Percentiles rank a stretch among this genome's conserved stretches.
phyloP scores from a whole-genome alignment of 2,329 filamentous ascomycete species.

The Trichophyton mentagrophytes region DNA sequence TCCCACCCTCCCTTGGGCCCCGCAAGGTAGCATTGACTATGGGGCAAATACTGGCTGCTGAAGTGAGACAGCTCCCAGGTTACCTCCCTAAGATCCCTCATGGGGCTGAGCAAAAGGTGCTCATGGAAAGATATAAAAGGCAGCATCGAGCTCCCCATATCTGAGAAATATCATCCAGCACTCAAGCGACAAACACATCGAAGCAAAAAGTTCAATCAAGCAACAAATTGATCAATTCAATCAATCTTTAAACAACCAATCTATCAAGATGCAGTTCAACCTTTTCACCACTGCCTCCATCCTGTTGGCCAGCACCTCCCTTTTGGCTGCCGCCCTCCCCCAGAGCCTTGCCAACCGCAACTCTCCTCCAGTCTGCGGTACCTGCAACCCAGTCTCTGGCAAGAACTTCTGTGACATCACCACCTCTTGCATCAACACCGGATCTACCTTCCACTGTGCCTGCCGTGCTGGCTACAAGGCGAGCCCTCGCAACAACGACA shows the following conservation, averaged over 20 bases:
- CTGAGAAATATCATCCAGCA: background rate
- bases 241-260: background rate
- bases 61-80: background rate
- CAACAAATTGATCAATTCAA: background rate
- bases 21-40: background rate
- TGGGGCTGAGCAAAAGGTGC: background rate
- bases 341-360: constrained; percentile 7
- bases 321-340: constrained; percentile 14
- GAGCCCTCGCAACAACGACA: constrained; percentile 19
- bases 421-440: constrained; percentile 35
- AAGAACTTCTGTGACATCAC: constrained; percentile 31
- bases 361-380: constrained; percentile 20
- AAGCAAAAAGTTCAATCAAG: background rate
- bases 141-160: background rate
- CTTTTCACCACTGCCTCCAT: constrained; percentile 18
- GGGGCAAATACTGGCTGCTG: background rate
- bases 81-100: background rate
- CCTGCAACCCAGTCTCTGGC: constrained; percentile 30
- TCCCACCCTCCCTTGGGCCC: background rate
- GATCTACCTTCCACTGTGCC: constrained; percentile 29
- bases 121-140: background rate
- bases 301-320: constrained; percentile 13
- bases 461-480: constrained; percentile 32
- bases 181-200: background rate
- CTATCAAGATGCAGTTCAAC: constrained; percentile 20